These are phyloP conservation scores for Grigorovia yakushimaensis DNA, from an alignment of 805 yeast genomes.

Conservation along the genomic window DNA sequence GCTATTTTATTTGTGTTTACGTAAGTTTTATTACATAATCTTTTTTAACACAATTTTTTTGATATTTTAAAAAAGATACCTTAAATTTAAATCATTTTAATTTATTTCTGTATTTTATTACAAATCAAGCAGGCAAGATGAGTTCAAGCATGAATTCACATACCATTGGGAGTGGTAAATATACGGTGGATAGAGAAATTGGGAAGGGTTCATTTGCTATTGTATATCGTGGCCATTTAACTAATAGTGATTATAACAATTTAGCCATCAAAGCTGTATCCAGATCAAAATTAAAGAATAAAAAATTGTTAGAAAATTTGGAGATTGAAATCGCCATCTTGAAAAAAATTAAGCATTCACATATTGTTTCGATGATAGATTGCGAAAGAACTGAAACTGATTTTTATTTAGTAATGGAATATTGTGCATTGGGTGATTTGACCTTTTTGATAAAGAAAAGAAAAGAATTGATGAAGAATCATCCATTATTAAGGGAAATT, in stretches of 20 bases:
- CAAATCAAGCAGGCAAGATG: conserved; percentile 2
- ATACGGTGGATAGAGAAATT: conserved; percentile 44
- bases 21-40: background rate
- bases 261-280: conserved; percentile 89
- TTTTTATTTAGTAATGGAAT: conserved; percentile 90
- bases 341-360: conserved; percentile 84
- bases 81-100: background rate
- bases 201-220: conserved; percentile 96
- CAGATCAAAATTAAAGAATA: conserved; percentile 70
- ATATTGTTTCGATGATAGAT: conserved; percentile 79
- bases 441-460: conserved; percentile 76
- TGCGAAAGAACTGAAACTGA: conserved; percentile 68
- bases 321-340: conserved; percentile 88
- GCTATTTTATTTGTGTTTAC: no score
- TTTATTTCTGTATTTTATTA: conserved; percentile 2
- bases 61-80: background rate
- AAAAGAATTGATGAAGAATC: conserved; percentile 57
- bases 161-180: conserved; percentile 13
- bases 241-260: conserved; percentile 28
- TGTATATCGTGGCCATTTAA: conserved; percentile 74
- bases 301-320: conserved; percentile 79
- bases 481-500: conserved; percentile 70
- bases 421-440: conserved; percentile 90
- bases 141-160: background rate
- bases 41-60: background rate